Evolutionary conservation across 2,329 filamentous ascomycete species (phyloP), one percentile per base, ranked within the genome.

Genomic region (Zasmidium cellare): DNA sequence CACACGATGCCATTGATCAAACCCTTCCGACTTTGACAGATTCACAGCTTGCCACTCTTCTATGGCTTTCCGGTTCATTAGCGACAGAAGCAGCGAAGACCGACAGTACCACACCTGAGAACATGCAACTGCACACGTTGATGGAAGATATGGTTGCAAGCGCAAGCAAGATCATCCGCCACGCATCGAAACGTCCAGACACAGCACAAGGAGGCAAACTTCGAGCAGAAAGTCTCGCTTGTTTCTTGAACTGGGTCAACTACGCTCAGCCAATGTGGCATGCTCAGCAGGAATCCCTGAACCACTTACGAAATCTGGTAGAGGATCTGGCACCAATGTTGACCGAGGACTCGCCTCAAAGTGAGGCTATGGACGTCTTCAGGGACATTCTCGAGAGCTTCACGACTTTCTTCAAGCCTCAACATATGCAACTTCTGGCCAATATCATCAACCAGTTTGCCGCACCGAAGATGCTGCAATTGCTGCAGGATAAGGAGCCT

Each of bases 11-110:
- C 3, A 78, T 79, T 19, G 72, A 75, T 57, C 73, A 79, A 22
- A 65, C 85, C 2, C 67, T 84, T 2, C 69, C 73, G 24, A 74
- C 74, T 28, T 71, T 87, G 38, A 75, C 77, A 58, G 74, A 79
- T 57, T 71, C 76, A 6, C 82, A 85, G 58, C 71, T 86, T 22
- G 78, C 84, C 48, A 81, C 83, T 11, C 75, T 85, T 3, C 77
- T 90, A 5, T 89, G 87, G 81, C 89, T 92, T 62, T 78, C 81
- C 3, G 79, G 82, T 51, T 79, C 80, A 1, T 73, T 91, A 22
- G 86, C 87, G 1, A 86, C 89, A 59, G 87, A 90, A 67, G 80
- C 84, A 9, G 82, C 82, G 61, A 91, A 88, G 71, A 81, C 88
- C 9, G 88, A 91, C 23, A 60, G 41, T 50, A 60, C 61, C 22